Conservation (phyloP, 441 rosid species). For the Capsella rubella region DNA sequence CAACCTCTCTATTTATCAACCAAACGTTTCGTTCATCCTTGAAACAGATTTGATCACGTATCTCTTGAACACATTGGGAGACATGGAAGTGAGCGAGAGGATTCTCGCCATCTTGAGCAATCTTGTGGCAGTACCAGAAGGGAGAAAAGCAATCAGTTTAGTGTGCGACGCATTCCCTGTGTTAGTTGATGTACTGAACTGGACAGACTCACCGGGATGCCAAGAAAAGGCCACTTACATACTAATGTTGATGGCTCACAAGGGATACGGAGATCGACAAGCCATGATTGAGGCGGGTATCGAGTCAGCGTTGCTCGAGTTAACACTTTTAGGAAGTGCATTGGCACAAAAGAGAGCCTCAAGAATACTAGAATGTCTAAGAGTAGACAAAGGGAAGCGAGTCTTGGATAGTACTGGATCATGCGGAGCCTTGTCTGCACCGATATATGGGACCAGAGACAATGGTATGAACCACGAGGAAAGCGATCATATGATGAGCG, state of each 20-base stretch:
- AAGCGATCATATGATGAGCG: slow-evolving; percentile 84
- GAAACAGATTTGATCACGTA: slow-evolving; percentile 68
- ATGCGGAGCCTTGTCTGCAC: slow-evolving; percentile 80
- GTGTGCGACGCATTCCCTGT: slow-evolving; percentile 71
- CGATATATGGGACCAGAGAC: slow-evolving; percentile 68
- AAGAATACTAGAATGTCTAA: slow-evolving; percentile 80
- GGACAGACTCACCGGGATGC: slow-evolving; percentile 94
- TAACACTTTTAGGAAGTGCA: slow-evolving; percentile 89
- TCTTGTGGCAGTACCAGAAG: slow-evolving; percentile 77
- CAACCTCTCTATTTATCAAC: slow-evolving; percentile 76
- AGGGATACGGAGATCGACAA: slow-evolving; percentile 82
- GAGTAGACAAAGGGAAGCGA: slow-evolving; percentile 92
- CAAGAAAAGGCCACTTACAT: slow-evolving; percentile 91
- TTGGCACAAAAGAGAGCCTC: slow-evolving; percentile 97
- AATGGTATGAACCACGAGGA: slow-evolving; percentile 61
- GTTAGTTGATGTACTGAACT: slow-evolving; percentile 83
- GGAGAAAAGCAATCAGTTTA: slow-evolving; percentile 71
- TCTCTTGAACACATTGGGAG: slow-evolving; percentile 71
- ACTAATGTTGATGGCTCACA: slow-evolving; percentile 94
- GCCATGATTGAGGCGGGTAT: slow-evolving; percentile 95
- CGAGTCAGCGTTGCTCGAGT: slow-evolving; percentile 79
- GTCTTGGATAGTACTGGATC: slow-evolving; percentile 67
- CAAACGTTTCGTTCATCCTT: slow-evolving; percentile 62
- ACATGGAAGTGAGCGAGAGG: slow-evolving; percentile 93
- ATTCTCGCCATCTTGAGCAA: slow-evolving; percentile 82